A percentile compares a stretch with the other conserved stretches of the same genome.
Conservation (phyloP, 2,329 filamentous ascomycete species). For the Aspergillus sojae region DNA sequence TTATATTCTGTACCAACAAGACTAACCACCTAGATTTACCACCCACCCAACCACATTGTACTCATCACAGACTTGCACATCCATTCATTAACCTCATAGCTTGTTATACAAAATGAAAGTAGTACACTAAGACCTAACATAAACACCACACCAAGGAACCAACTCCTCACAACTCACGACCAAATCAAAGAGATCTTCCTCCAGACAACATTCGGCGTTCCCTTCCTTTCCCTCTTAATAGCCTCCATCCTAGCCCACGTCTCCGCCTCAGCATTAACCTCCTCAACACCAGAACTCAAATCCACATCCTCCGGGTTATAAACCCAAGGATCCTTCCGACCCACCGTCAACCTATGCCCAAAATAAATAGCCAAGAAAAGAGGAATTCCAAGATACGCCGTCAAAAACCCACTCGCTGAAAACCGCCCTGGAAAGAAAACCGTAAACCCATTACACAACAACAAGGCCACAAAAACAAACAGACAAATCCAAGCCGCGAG, state of each 20-base stretch:
- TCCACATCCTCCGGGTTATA: neutral
- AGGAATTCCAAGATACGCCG: conserved; percentile 61
- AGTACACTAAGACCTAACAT: neutral
- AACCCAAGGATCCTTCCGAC: neutral
- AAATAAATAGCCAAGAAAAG: conserved; percentile 57
- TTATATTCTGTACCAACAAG: neutral
- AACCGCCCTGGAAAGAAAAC: conserved; percentile 28
- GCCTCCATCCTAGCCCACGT: neutral
- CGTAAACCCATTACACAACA: conserved; percentile 69
- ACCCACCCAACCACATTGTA: neutral
- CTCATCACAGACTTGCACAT: neutral
- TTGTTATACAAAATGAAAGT: neutral
- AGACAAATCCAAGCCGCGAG: conserved; percentile 64
- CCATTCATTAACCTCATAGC: neutral
- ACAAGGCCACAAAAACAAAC: conserved; percentile 60
- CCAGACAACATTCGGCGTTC: neutral
- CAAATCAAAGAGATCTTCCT: neutral
- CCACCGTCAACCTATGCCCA: conserved; percentile 30
- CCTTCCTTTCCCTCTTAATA: neutral
- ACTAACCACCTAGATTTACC: neutral
- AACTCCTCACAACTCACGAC: neutral
- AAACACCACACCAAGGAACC: neutral
- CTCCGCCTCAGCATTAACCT: neutral
- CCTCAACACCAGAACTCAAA: neutral
- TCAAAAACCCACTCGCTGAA: conserved; percentile 62